Evolutionary conservation across 2,329 filamentous ascomycete genomes (phyloP).

Genomic region (Cytospora mali): DNA sequence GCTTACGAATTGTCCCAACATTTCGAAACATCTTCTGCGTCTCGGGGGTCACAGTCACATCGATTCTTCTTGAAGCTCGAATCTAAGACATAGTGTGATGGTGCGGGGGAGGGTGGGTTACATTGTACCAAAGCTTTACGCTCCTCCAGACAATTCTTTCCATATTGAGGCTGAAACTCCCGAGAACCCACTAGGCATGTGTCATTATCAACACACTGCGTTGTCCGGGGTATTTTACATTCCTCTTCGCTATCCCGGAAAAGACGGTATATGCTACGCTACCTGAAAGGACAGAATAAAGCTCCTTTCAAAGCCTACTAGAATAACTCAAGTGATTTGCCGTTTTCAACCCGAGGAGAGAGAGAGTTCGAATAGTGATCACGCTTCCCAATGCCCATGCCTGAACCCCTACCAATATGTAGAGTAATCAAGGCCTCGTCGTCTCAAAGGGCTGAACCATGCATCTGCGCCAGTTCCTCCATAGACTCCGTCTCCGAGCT

Average conservation of each 20-base stretch:
- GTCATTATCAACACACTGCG: background rate
- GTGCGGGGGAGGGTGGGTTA: background rate
- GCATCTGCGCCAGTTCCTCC: slow-evolving; percentile 18
- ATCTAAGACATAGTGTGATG: background rate
- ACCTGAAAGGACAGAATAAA: background rate
- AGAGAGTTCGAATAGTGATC: background rate
- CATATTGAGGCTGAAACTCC: background rate
- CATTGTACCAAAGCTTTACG: background rate
- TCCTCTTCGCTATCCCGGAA: background rate
- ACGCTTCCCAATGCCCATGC: background rate
- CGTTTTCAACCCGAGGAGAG: background rate
- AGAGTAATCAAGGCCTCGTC: too few species aligned
- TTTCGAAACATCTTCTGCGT: background rate
- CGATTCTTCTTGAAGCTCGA: background rate
- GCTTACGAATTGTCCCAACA: too few species aligned
- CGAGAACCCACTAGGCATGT: background rate
- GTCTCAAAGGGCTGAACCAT: background rate
- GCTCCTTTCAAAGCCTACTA: background rate
- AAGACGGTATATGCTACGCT: background rate
- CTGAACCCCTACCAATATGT: background rate
- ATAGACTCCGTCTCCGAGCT: slow-evolving; percentile 20
- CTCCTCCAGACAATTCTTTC: background rate
- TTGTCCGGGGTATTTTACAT: background rate
- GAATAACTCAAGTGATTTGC: too few species aligned
- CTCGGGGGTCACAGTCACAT: background rate